Base-by-base conservation (phyloP, 257 asterid species). In the Apocynum venetum region DNA sequence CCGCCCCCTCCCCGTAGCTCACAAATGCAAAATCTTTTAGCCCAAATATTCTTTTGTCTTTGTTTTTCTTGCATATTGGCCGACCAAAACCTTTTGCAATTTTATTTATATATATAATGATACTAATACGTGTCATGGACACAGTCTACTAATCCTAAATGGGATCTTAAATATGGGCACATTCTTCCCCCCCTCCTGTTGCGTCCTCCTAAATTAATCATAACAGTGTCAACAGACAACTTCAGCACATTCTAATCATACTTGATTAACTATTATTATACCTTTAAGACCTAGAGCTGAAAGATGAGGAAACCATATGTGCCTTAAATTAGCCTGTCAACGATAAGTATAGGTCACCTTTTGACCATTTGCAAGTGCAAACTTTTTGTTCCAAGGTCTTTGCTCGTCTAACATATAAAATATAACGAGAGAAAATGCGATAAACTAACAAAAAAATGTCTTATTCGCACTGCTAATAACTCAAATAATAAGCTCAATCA, bases 281-380 rank as follows among this genome's bases (percentile, higher is more conserved):
- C 31, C 56, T 49, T 71, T 77, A 72, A 36, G 75, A 64, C 76
- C 40, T 55, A 40, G 48, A 61, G 49, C 67, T 12, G 43, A 43
- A 76, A 79, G 77, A 51, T 25, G 25, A 71, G 77, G 77, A 75
- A 75, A 43, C 76, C 65, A 60, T 75, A 76, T 20, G 72, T 71
- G 82, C 71, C 72, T 78, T 60, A 73, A 65, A 48, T 25, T 71
- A 38, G 64, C 48, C 3, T 79, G 78, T 65, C 46, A 7, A 78
- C n/a, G 6, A 19, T 25, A 25, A 36, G 11, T 31, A 11, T 67
- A 17, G 41, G 31, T 36, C 19, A 6, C 75, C 71, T 83, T 81
- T 84, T 79, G 81, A 82, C 88, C 88, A 74, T 74, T 80, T 80
- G 78, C 7, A 68, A 80, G 82, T 79, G 80, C 83, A 75, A 72